Evolutionary conservation across 192 early-diverging fungal genomes (phyloP).

Genomic region (Coemansia interrupta): DNA sequence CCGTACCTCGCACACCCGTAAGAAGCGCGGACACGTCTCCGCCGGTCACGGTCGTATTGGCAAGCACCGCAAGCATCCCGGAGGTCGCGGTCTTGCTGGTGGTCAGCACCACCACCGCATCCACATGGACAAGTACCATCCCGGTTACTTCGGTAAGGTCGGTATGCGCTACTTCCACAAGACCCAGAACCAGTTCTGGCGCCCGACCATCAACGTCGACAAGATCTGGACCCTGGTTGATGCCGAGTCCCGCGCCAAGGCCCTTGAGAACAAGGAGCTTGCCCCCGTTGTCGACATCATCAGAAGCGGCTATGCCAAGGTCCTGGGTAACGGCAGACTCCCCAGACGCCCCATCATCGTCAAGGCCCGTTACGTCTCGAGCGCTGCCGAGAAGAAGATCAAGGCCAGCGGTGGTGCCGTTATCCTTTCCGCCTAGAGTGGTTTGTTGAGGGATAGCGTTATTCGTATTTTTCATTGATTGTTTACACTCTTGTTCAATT

Average conservation of each 20-base stretch:
- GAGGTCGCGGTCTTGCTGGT: slow-evolving; percentile 99
- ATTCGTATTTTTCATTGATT: slow-evolving; percentile 9
- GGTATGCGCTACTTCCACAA: slow-evolving; percentile 99
- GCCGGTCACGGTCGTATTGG: slow-evolving; percentile 99
- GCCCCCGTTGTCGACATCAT: slow-evolving; percentile 90
- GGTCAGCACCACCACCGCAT: slow-evolving; percentile 99
- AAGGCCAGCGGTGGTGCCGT: slow-evolving; percentile 89
- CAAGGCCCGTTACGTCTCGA: slow-evolving; percentile 88
- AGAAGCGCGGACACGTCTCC: slow-evolving; percentile 98
- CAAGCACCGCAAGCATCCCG: slow-evolving; percentile 99
- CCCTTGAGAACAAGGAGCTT: slow-evolving; percentile 76
- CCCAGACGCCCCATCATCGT: slow-evolving; percentile 90
- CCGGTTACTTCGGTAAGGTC: slow-evolving; percentile 99
- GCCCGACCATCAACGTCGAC: slow-evolving; percentile 89
- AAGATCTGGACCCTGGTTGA: slow-evolving; percentile 89
- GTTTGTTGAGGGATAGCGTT: slow-evolving; percentile 7
- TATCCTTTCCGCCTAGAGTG: slow-evolving; percentile 49
- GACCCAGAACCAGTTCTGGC: slow-evolving; percentile 84
- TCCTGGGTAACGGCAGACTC: slow-evolving; percentile 90
- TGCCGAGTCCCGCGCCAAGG: slow-evolving; percentile 78
- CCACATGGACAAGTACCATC: slow-evolving; percentile 99
- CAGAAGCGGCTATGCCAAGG: slow-evolving; percentile 87
- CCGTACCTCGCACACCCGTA: slow-evolving; percentile 57
- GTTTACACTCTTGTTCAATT: slow-evolving; percentile 5
- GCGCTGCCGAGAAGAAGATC: slow-evolving; percentile 97